A percentile compares a stretch with the other conserved stretches of the same genome.
These are phyloP conservation scores for Paramecium caudatum DNA, from an alignment of 73 alveolate species.

Conservation along the genomic window DNA sequence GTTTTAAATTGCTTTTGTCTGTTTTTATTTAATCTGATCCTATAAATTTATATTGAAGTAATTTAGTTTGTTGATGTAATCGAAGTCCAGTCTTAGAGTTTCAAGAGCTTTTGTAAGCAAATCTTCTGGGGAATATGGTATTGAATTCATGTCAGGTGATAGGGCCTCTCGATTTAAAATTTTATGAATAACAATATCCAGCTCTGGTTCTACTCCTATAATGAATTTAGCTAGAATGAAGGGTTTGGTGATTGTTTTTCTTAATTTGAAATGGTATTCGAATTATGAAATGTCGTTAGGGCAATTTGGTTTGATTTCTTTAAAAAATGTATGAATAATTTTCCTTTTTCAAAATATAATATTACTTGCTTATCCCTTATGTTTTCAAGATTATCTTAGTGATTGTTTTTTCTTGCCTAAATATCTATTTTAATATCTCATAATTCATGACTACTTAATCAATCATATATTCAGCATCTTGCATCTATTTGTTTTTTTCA, in stretches of 20 bases:
- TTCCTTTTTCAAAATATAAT: neutral
- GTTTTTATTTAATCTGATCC: slow-evolving; percentile 31
- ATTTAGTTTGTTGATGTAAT: slow-evolving; percentile 48
- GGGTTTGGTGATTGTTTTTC: slow-evolving; percentile 11
- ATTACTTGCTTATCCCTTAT: slow-evolving; percentile 48
- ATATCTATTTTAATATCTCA: slow-evolving; percentile 35
- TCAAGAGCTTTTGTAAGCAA: slow-evolving; percentile 7
- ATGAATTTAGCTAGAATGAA: slow-evolving; percentile 33
- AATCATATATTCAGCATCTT: slow-evolving; percentile 50
- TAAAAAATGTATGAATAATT: slow-evolving; percentile 50
- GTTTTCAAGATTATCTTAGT: slow-evolving; percentile 15
- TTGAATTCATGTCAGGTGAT: slow-evolving; percentile 16
- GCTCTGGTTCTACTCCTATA: slow-evolving; percentile 48
- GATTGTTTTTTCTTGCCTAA: slow-evolving; percentile 16
- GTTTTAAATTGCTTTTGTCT: slow-evolving; percentile 14
- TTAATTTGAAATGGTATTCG: slow-evolving; percentile 31
- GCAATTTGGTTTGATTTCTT: slow-evolving; percentile 63
- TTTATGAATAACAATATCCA: neutral
- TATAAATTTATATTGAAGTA: slow-evolving; percentile 42
- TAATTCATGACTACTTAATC: slow-evolving; percentile 38
- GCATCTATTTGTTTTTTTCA: neutral
- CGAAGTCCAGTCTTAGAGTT: slow-evolving; percentile 38
- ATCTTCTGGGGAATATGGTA: neutral
- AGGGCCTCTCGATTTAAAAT: neutral
- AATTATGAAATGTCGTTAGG: slow-evolving; percentile 34